Evolutionary conservation across 768 basidiomycete species (phyloP), one percentile per base, ranked within the genome.

Genomic region (Lentinula edodes): DNA sequence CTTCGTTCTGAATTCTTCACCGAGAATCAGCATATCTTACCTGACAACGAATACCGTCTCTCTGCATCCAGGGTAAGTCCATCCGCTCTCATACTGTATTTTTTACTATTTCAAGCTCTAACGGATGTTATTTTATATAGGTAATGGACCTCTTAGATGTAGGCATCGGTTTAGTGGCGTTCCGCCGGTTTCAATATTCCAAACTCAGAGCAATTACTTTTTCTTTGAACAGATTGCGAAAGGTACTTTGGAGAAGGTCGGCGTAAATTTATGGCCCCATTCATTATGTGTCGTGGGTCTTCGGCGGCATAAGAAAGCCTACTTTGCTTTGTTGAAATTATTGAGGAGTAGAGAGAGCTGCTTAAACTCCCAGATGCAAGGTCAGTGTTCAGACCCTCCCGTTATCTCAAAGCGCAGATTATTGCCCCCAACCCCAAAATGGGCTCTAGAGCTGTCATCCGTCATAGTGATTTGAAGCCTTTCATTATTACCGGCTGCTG

Each of bases 281-380:
- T 48, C 58, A 7, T 41, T 51, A 9, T 59, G 58, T 28, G 32
- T 59, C 35, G 45, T 59, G 9, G 43, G 45, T 6, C 58, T 59
- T n/a, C 43, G 58, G 7, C 32, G 23, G 18, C 58, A 59, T 36
- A 59, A 59, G 46, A 59, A 50, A 35, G 58, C 46, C n/a, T 59
- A 59, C 20, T 59, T 59, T 51, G 38, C 36, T n/a, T 51, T 59
- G 16, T 46, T 59, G 12, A 51, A 59, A 45, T 32, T 48, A 34
- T 36, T 59, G 20, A 28, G 16, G 34, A 51, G 43, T 23, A 23
- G 58, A 10, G 48, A 5, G 48, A 38, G 50, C 23, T 50, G 58
- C 23, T 38, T 59, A 13, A 10, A 34, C 9, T 6, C 34, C 15
- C 38, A 35, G 28, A 18, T 59, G 38, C 58, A 28, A 46, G 43